Evolutionary conservation across 2,329 filamentous ascomycete species (phyloP).

Genomic region (Diplodia intermedia): DNA sequence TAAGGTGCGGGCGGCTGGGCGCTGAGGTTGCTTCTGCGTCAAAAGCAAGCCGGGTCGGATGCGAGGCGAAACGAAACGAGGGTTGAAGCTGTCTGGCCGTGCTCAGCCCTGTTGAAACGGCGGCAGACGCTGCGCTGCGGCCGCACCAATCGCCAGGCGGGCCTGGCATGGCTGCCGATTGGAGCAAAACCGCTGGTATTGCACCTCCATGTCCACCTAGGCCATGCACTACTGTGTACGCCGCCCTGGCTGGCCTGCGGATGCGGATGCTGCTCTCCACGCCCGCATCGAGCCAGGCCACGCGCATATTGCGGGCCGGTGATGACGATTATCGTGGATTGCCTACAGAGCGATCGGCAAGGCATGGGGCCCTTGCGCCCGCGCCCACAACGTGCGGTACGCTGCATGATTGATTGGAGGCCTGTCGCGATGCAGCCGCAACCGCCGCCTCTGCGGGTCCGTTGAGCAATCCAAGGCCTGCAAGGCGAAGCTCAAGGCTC

Average conservation of each 20-base stretch:
- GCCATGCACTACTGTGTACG: background rate
- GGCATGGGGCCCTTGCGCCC: slow-evolving; percentile 15
- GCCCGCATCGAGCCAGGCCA: slow-evolving; percentile 7
- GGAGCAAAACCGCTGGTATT: background rate
- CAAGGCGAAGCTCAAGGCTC: background rate
- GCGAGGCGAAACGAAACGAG: slow-evolving; percentile 17
- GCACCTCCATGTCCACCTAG: background rate
- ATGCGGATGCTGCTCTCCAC: slow-evolving; percentile 1
- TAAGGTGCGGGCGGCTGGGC: background rate
- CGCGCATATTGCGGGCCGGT: background rate
- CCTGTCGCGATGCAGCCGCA: slow-evolving; percentile 3
- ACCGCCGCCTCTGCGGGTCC: background rate
- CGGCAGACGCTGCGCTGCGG: background rate
- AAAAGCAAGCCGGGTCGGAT: slow-evolving; percentile 8
- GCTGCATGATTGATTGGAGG: slow-evolving; percentile 9
- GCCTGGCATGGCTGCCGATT: slow-evolving; percentile 5
- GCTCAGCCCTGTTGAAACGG: slow-evolving; percentile 27
- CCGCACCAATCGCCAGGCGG: slow-evolving; percentile 6
- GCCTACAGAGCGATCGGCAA: slow-evolving; percentile 6
- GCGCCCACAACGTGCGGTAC: slow-evolving; percentile 8
- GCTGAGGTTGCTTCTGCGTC: background rate
- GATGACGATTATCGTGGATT: slow-evolving; percentile 15
- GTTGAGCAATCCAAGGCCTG: background rate
- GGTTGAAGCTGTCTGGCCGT: background rate
- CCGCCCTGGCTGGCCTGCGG: background rate